These are phyloP conservation scores for Aspergillus tamarii DNA, from an alignment of 2,329 filamentous ascomycete species.

Conservation along the genomic window DNA sequence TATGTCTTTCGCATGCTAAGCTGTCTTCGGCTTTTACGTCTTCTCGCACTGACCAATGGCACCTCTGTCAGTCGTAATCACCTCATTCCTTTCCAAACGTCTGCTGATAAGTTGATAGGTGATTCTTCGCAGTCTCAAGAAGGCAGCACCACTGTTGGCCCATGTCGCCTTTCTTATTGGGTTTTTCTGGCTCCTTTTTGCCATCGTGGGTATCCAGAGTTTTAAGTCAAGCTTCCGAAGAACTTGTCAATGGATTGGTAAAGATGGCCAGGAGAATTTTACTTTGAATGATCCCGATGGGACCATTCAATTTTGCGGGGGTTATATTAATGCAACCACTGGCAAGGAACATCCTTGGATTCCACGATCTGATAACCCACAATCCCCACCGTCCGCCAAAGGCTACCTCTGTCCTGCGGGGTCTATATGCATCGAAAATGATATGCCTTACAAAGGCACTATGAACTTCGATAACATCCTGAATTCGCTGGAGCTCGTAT, in stretches of 20 bases:
- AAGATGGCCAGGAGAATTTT: slow-evolving; percentile 47
- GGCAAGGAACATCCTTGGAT: slow-evolving; percentile 70
- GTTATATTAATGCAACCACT: slow-evolving; percentile 68
- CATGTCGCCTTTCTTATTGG: slow-evolving; percentile 92
- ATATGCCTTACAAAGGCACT: slow-evolving; percentile 80
- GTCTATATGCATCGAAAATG: slow-evolving; percentile 78
- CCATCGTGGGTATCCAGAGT: slow-evolving; percentile 93
- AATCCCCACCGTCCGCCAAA: slow-evolving; percentile 61
- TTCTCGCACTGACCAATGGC: slow-evolving; percentile 90
- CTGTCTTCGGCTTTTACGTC: slow-evolving; percentile 85
- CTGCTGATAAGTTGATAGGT: slow-evolving; percentile 58
- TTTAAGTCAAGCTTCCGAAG: slow-evolving; percentile 84
- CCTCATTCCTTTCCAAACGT: neutral
- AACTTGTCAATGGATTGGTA: slow-evolving; percentile 77
- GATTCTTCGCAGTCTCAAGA: slow-evolving; percentile 92
- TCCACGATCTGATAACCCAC: slow-evolving; percentile 54
- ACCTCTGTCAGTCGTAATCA: slow-evolving; percentile 68
- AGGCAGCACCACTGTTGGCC: slow-evolving; percentile 85
- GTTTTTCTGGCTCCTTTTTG: slow-evolving; percentile 98
- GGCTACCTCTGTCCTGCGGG: slow-evolving; percentile 85
- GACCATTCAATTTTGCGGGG: slow-evolving; percentile 79
- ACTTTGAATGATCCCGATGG: slow-evolving; percentile 57
- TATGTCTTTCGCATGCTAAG: slow-evolving; percentile 97
- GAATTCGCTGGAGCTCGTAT: slow-evolving; percentile 89
- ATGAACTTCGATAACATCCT: slow-evolving; percentile 94